Base-by-base conservation (phyloP, 352 stramenopile species). In the Thraustotheca clavata region DNA sequence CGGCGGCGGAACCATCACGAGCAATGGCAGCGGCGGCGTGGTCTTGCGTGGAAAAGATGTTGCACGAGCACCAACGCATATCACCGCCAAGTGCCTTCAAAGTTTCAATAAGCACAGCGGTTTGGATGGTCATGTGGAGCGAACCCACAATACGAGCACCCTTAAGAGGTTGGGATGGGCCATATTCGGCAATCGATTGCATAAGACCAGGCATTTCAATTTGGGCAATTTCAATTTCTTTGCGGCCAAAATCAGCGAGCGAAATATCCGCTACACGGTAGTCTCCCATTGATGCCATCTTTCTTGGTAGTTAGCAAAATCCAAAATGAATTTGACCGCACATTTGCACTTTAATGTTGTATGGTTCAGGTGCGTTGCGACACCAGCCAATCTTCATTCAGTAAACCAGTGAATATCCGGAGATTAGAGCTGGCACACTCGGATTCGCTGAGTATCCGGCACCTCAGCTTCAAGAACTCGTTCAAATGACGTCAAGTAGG, bases 81-180 rank as follows among this genome's bases (percentile, higher is more conserved):
- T 98, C 91, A 68, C 85, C 93, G 67, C 96, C 95, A 41, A 99
- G 87, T 27, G 91, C 83, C 76, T 98, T 96, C 27, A 99, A 79
- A 16, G 96, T 99, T 80, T 99, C 96, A 69, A 99, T 99, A 43
- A 99, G 89, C 60, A 99, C 96, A 22, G 95, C 96, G 18, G 96
- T 99, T 77, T 99, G 96, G 77, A 99, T 98, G 67, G 96, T 99
- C 96, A 99, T 99, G 89, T 99, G 96, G 65, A 99, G 84, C 41
- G 94, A 99, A 71, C 96, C 96, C 52, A 94, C 96, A 48, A 98
- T 91, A 55, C 88, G 81, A 5, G 95, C 91, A 69, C 90, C 92
- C 27, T 85, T 76, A 18, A 99, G 86, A 33, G 89, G 83, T 73
- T 98, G 80, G 34, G 73, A 70, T 18, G 77, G 62, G 67, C 86